phyloP scores from a whole-genome alignment of 176 grass and related monocot genomes.

The Rhynchospora tenuis region DNA sequence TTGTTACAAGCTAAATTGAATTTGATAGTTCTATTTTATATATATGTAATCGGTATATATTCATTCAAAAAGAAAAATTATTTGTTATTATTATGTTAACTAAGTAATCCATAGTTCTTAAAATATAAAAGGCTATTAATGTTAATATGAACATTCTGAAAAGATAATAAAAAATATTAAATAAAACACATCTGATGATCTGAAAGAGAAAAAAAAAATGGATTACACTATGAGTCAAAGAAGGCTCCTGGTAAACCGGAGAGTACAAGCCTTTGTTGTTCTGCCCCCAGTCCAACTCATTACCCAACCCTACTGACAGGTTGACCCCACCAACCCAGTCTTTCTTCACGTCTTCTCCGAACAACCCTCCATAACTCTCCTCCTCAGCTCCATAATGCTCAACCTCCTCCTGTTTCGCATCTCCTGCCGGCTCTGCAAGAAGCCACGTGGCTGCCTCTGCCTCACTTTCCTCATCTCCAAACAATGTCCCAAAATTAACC shows the following conservation, averaged over 20 bases:
- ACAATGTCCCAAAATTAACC: background rate
- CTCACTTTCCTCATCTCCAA: conserved; percentile 43
- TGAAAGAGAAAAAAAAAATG: background rate
- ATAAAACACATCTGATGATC: background rate
- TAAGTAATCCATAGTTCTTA: too few relatives aligned
- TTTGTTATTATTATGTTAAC: too few relatives aligned
- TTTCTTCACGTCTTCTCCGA: conserved; percentile 16
- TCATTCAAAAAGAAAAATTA: too few relatives aligned
- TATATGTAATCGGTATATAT: too few relatives aligned
- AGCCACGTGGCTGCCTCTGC: conserved; percentile 64
- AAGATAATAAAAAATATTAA: background rate
- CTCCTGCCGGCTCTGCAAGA: conserved; percentile 33
- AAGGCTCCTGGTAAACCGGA: conserved; percentile 26
- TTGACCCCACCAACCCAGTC: conserved; percentile 1
- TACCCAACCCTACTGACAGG: conserved; percentile 38
- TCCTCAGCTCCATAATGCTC: background rate
- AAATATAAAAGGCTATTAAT: background rate
- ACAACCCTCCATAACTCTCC: conserved; percentile 9
- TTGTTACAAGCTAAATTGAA: too few relatives aligned
- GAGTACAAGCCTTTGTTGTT: conserved; percentile 42
- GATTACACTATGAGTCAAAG: conserved; percentile 69
- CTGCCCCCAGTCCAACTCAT: conserved; percentile 60
- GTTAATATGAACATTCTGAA: background rate
- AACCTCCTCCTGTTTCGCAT: background rate
- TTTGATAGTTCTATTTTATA: too few relatives aligned